Evolutionary conservation across 2,329 filamentous ascomycete species (phyloP).

Genomic region (Claviceps quebecensis): DNA sequence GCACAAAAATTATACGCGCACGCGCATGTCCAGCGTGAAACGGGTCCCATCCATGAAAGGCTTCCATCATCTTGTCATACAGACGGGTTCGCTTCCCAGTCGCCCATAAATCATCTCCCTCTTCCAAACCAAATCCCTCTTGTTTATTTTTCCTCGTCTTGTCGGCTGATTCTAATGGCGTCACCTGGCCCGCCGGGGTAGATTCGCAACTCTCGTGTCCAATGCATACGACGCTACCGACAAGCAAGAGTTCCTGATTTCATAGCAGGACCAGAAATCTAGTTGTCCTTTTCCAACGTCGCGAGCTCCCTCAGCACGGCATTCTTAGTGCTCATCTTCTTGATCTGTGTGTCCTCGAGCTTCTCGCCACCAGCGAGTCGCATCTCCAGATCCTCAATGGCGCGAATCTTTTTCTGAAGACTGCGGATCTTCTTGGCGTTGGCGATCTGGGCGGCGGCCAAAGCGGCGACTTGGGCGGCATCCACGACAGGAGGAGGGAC

Average conservation of each 20-base stretch:
- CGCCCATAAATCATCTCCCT: not conserved
- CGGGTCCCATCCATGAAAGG: not conserved
- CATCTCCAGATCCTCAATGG: constrained; percentile 98
- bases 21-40: not conserved
- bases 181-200: not conserved
- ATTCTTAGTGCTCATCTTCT: constrained; percentile 89
- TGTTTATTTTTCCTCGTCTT: too few species aligned
- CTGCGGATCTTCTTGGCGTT: constrained; percentile 90
- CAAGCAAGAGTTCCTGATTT: too few species aligned
- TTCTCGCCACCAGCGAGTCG: constrained; percentile 87
- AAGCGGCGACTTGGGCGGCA: constrained; percentile 37
- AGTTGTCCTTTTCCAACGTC: constrained; percentile 27
- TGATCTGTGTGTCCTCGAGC: constrained; percentile 93
- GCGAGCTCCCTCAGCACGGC: constrained; percentile 74
- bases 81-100: not conserved
- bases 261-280: not conserved
- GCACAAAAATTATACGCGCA: not conserved
- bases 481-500: constrained; percentile 20
- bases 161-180: not conserved
- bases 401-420: constrained; percentile 91
- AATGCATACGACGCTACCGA: not conserved
- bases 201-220: not conserved
- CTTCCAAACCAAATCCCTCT: not conserved
- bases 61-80: not conserved
- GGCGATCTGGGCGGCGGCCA: constrained; percentile 43